Percentiles rank a stretch among this genome's conserved stretches.
Evolutionary conservation across 2,329 filamentous ascomycete species (phyloP).

Genomic region (Bertia moriformis): DNA sequence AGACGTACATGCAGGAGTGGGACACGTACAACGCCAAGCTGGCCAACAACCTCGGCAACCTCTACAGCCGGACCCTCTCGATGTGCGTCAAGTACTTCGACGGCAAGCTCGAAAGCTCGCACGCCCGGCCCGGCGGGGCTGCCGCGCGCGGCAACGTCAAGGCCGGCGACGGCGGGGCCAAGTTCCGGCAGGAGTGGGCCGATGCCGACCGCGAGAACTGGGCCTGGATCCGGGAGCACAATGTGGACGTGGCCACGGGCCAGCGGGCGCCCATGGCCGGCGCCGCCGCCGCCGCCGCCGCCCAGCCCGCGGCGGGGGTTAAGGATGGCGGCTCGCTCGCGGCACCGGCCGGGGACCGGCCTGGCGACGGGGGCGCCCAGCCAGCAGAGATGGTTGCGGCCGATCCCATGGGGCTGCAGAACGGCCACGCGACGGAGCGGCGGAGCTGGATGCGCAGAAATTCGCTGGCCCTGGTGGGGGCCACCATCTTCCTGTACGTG

Average conservation of each 20-base stretch:
- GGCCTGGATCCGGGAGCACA: slow-evolving; percentile 76
- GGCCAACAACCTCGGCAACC: slow-evolving; percentile 85
- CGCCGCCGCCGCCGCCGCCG: too few species aligned
- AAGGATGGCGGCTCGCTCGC: not conserved
- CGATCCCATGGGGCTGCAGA: not conserved
- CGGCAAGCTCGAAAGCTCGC: slow-evolving; percentile 61
- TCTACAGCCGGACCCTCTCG: slow-evolving; percentile 74
- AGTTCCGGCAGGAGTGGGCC: slow-evolving; percentile 80
- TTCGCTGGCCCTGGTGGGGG: not conserved
- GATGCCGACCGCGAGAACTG: slow-evolving; percentile 81
- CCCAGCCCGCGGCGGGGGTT: too few species aligned
- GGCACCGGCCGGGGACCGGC: too few species aligned
- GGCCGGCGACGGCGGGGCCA: slow-evolving; percentile 79
- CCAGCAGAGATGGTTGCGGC: not conserved
- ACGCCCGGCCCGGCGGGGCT: slow-evolving; percentile 33
- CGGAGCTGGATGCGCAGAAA: too few species aligned
- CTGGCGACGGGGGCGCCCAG: too few species aligned
- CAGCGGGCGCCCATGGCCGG: not conserved
- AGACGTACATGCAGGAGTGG: too few species aligned
- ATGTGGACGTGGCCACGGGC: slow-evolving; percentile 66
- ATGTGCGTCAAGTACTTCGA: slow-evolving; percentile 77
- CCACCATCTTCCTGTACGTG: not conserved
- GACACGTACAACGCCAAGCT: slow-evolving; percentile 65
- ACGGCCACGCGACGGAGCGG: not conserved
- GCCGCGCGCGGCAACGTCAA: slow-evolving; percentile 66